Evolutionary conservation across 306 rosid genomes (phyloP).

Genomic region (Canavalia gladiata): DNA sequence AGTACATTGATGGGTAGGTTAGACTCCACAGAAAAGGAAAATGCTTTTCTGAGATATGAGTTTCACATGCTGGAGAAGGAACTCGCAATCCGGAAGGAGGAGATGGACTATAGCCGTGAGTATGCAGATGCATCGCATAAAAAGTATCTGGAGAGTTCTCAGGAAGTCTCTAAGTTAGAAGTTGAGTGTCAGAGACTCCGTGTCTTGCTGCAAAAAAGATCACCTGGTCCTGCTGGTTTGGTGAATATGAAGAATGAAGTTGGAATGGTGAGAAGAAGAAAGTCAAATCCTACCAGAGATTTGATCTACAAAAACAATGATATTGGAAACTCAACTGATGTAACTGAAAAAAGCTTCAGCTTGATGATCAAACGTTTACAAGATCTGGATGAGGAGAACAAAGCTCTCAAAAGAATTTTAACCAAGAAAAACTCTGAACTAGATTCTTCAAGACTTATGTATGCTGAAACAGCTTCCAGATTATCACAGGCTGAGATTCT

Average conservation of each 20-base stretch:
- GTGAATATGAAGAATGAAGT: slow-evolving; percentile 56
- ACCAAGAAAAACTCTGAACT: slow-evolving; percentile 59
- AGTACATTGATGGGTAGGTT: slow-evolving; percentile 68
- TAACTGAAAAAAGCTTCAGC: slow-evolving; percentile 49
- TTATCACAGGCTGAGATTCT: slow-evolving; percentile 66
- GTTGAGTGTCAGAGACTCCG: slow-evolving; percentile 79
- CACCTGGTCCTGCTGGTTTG: slow-evolving; percentile 52
- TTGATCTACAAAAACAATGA: slow-evolving; percentile 52
- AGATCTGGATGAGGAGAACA: slow-evolving; percentile 78
- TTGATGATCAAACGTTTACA: slow-evolving; percentile 65
- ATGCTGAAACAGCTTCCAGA: slow-evolving; percentile 67
- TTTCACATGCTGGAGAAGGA: slow-evolving; percentile 81
- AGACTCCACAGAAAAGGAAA: slow-evolving; percentile 85
- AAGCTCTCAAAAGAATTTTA: slow-evolving; percentile 66
- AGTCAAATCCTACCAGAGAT: slow-evolving; percentile 59
- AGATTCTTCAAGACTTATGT: slow-evolving; percentile 62
- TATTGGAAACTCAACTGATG: slow-evolving; percentile 55
- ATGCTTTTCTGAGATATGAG: slow-evolving; percentile 79
- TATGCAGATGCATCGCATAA: slow-evolving; percentile 69
- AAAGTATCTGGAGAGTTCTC: slow-evolving; percentile 62
- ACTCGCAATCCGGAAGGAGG: slow-evolving; percentile 74
- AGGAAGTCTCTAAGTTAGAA: slow-evolving; percentile 68
- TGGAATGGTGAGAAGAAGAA: slow-evolving; percentile 60
- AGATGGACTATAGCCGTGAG: slow-evolving; percentile 66
- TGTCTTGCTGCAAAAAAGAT: slow-evolving; percentile 55